These are phyloP conservation scores for Podaxis mareebaensis DNA, from an alignment of 768 basidiomycete genomes.

Conservation along the genomic window DNA sequence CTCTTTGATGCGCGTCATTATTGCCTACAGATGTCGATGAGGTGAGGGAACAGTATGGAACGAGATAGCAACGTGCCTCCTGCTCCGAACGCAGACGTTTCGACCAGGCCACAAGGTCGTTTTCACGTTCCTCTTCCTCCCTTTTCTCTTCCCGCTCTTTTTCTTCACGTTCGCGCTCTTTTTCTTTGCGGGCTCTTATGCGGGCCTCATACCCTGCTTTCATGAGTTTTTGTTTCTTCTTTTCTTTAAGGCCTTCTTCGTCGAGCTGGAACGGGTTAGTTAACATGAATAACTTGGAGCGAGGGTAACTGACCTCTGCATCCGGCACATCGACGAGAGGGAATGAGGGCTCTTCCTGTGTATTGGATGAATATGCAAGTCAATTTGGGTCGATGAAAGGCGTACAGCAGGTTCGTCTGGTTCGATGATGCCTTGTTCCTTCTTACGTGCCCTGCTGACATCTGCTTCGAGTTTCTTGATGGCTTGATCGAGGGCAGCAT, in stretches of 20 bases:
- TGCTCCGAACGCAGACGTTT: slow-evolving; percentile 74
- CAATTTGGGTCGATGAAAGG: background rate
- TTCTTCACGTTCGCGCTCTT: slow-evolving; percentile 81
- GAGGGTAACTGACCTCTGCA: slow-evolving; percentile 56
- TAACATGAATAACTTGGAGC: background rate
- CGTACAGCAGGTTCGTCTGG: slow-evolving; percentile 56
- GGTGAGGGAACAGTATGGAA: background rate
- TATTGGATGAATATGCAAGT: background rate
- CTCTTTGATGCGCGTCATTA: slow-evolving; percentile 86
- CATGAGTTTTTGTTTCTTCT: slow-evolving; percentile 87
- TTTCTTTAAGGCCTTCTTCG: slow-evolving; percentile 92
- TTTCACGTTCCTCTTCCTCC: slow-evolving; percentile 77
- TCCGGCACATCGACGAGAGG: slow-evolving; percentile 92
- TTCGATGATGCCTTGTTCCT: slow-evolving; percentile 58
- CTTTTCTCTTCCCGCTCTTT: slow-evolving; percentile 66
- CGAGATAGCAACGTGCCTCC: slow-evolving; percentile 48
- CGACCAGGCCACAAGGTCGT: slow-evolving; percentile 76
- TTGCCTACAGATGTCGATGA: slow-evolving; percentile 41
- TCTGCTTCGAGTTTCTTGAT: slow-evolving; percentile 86
- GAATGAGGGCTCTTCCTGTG: slow-evolving; percentile 81
- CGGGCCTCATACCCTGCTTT: slow-evolving; percentile 95
- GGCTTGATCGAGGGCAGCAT: slow-evolving; percentile 73
- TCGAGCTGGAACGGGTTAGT: slow-evolving; percentile 53
- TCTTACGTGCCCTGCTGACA: slow-evolving; percentile 77
- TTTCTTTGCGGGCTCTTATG: slow-evolving; percentile 79